A percentile compares a stretch with the other conserved stretches of the same genome.
phyloP scores from a whole-genome alignment of 345 rosid genomes.

The Populus alba region DNA sequence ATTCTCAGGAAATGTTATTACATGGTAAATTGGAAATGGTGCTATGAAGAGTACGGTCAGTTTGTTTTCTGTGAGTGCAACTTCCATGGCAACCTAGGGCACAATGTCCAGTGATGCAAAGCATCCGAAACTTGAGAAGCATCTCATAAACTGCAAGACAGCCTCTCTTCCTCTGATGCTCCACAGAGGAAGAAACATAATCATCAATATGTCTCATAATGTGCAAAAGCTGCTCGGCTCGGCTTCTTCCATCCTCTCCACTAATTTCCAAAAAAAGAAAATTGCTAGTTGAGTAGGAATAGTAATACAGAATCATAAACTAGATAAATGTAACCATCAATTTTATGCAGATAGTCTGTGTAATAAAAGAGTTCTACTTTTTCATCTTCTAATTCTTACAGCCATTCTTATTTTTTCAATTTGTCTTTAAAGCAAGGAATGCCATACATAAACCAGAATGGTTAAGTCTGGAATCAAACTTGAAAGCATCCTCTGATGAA shows the following conservation, averaged over 20 bases:
- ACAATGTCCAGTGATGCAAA: constrained; percentile 82
- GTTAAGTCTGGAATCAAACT: not conserved
- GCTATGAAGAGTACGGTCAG: constrained; percentile 61
- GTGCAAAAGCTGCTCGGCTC: constrained; percentile 95
- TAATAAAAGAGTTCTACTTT: constrained; percentile 1
- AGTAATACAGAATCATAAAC: not conserved
- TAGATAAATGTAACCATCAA: not conserved
- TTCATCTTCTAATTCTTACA: not conserved
- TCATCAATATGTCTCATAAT: constrained; percentile 86
- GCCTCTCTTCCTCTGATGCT: constrained; percentile 89
- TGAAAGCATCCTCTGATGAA: not conserved
- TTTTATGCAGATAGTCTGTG: not conserved
- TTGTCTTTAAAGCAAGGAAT: not conserved
- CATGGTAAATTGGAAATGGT: constrained; percentile 82
- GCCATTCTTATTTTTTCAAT: not conserved
- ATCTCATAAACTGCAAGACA: constrained; percentile 83
- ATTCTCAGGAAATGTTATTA: constrained; percentile 29
- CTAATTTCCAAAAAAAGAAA: constrained; percentile 43
- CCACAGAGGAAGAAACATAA: constrained; percentile 70
- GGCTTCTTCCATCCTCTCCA: constrained; percentile 99
- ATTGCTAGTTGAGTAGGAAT: constrained; percentile 14
- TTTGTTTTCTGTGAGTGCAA: constrained; percentile 79
- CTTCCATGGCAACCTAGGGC: constrained; percentile 85
- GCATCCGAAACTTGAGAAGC: constrained; percentile 84
- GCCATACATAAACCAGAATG: not conserved